Conservation (phyloP, 371 early-diverging fungal species). For the Lichtheimia hyalospora region DNA sequence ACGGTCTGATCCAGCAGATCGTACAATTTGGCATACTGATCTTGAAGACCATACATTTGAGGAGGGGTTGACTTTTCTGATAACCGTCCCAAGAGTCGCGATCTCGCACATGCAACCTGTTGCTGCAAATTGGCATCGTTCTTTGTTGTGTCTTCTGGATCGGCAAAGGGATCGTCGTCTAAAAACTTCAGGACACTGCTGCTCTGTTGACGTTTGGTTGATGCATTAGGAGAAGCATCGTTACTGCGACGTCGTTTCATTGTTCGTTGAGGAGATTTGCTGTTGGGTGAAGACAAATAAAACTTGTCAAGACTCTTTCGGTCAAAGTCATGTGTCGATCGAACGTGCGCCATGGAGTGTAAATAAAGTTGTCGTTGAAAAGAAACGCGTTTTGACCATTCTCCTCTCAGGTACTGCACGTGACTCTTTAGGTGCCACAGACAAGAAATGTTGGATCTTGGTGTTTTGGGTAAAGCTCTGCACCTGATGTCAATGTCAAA, state of each 20-base stretch:
- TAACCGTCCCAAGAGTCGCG: slow-evolving; percentile 37
- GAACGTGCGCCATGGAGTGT: neutral
- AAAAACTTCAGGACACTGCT: neutral
- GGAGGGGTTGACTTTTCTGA: slow-evolving; percentile 42
- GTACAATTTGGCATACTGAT: slow-evolving; percentile 58
- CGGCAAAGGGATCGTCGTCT: slow-evolving; percentile 9
- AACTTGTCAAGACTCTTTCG: slow-evolving; percentile 5
- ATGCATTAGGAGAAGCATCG: neutral
- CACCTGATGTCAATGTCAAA: too few relatives aligned
- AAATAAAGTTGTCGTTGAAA: neutral
- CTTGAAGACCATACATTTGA: slow-evolving; percentile 56
- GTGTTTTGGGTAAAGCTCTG: too few relatives aligned
- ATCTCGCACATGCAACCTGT: slow-evolving; percentile 10
- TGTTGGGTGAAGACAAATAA: neutral
- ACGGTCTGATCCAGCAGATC: slow-evolving; percentile 62
- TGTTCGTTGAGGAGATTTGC: slow-evolving; percentile 3
- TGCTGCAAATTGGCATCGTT: neutral
- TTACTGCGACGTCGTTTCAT: slow-evolving; percentile 4
- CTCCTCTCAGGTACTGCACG: neutral
- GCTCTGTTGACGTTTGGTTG: too few relatives aligned
- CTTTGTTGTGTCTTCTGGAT: neutral
- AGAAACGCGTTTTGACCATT: neutral
- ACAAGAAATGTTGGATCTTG: too few relatives aligned
- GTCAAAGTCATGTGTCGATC: neutral
- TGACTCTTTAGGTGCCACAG: too few relatives aligned